Evolutionary conservation across 148 eudicot genomes (phyloP), one percentile per base, ranked within the genome.

Genomic region (Rhododendron vialii): DNA sequence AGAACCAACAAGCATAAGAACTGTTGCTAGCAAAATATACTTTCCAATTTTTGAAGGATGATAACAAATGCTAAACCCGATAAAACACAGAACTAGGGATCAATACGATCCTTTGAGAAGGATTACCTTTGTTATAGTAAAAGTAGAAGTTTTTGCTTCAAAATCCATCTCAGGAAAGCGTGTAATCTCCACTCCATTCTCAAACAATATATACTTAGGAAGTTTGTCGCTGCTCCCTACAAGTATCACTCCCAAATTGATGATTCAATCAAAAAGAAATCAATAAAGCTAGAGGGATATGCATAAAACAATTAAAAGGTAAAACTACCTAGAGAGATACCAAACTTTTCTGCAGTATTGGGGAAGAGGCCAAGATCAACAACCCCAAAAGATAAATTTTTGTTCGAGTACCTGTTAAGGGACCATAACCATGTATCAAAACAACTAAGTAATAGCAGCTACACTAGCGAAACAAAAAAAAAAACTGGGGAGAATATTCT

Each of bases 321-420:
- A 41, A 71, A 48, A 87, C 92, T 91, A 90, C 91, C 89, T 51
- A 91, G 92, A 88, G 94, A 90, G 69, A 95, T 92, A 82, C 98
- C 96, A 85, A 89, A 95, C 89, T 89, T 93, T 82, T 90, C 96
- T 20, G 99, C 98, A 80, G 91, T 92, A 89, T 97, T 97, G 22
- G 98, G 96, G 85, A 97, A 97, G 88, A 97, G 98, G 77, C 99
- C 99, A 80, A 97, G 94, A 90, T 97, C 98, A 86, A 97, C 95
- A 85, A 91, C 86, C 85, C 94, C 99, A 87, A 97, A 95, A 48
- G 98, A 95, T 88, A 97, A 84, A 86, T 93, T 89, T 91, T 95
- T 93, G 86, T 91, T 97, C 18, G 98, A 94, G 87, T 94, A 97
- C 87, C 99, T 97, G 93, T 87, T 45, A n/a, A 76, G 57, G 47